Evolutionary conservation across 306 rosid species (phyloP).

Genomic region (Fragaria vesca): DNA sequence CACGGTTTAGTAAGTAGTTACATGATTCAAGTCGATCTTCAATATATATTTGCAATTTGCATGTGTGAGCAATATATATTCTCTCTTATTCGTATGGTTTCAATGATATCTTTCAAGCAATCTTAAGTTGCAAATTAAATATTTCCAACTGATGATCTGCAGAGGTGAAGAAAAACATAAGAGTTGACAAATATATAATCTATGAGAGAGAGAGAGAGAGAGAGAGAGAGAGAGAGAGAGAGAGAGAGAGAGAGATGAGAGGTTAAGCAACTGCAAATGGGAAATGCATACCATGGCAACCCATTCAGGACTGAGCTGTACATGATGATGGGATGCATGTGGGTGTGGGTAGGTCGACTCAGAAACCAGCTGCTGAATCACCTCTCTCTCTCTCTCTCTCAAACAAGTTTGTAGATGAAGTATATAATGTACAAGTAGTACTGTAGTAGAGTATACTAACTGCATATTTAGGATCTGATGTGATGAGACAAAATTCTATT

Average conservation of each 20-base stretch:
- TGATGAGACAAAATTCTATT: slow-evolving; percentile 27
- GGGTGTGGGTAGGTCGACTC: slow-evolving; percentile 51
- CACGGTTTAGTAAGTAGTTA: slow-evolving; percentile 1
- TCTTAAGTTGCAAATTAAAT: slow-evolving; percentile 11
- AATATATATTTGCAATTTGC: not conserved
- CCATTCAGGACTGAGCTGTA: slow-evolving; percentile 57
- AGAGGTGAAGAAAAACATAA: slow-evolving; percentile 37
- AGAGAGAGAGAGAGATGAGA: slow-evolving; percentile 18
- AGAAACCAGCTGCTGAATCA: slow-evolving; percentile 29
- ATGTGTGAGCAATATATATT: not conserved
- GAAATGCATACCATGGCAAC: slow-evolving; percentile 25
- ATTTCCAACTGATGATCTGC: slow-evolving; percentile 9
- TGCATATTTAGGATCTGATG: slow-evolving; percentile 2
- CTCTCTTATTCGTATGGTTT: slow-evolving; percentile 5
- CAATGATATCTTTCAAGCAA: slow-evolving; percentile 20
- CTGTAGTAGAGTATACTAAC: not conserved
- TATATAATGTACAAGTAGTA: not conserved
- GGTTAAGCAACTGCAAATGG: slow-evolving; percentile 24
- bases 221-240: not conserved
- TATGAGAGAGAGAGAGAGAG: not conserved
- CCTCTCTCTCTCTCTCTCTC: slow-evolving; percentile 23
- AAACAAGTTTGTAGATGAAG: not conserved
- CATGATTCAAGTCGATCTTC: not conserved
- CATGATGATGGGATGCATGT: slow-evolving; percentile 68
- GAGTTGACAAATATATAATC: slow-evolving; percentile 37